Evolutionary conservation across 1,284 basidiomycete species (phyloP), one percentile per base, ranked within the genome.

Genomic region (Acaromyces ingoldii): DNA sequence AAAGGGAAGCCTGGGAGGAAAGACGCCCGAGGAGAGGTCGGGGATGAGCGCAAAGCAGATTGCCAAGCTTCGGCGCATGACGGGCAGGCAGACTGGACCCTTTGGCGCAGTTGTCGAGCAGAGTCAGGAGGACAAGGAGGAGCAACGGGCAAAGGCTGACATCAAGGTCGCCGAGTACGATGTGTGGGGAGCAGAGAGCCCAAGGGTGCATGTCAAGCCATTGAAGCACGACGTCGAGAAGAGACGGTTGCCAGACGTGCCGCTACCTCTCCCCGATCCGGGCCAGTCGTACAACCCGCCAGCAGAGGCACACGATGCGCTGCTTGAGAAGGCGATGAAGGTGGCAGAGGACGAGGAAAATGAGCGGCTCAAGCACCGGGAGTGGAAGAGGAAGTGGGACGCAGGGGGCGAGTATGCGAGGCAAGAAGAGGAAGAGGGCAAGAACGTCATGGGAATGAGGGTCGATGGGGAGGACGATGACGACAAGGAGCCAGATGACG

Each of bases 261-360:
- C 46, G 25, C 43, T 30, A n/a, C 25, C 42, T 4, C 43, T 37
- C n/a, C 52, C 52, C 10, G 11, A 54, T 21, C 28, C 29, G 6
- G 52, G 49, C 19, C 52, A 54, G 24, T 54, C 52, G 2, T 54
- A 54, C 52, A 54, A 54, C 28, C 52, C 52, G 17, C n/a, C 52
- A 3, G 36, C 30, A 10, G 47, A 38, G 21, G 26, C 49, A 2
- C 52, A 54, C 25, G 52, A 51, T 7, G 48, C 30, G 6, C 45
- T 54, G 5, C 29, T 54, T n/a, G 29, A 31, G 29, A 11, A 22
- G 4, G 52, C 47, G 9, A 24, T 36, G 25, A 19, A 49, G 15
- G 36, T 24, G 19, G 52, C 53, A 10, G n/a, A 49, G 10, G 25
- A 7, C 6, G 26, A 40, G 21, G 26, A 40, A n/a, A 26, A 51